Evolutionary conservation across 768 basidiomycete genomes (phyloP), one percentile per base, ranked within the genome.

Genomic region (Leucosporidium scottii): DNA sequence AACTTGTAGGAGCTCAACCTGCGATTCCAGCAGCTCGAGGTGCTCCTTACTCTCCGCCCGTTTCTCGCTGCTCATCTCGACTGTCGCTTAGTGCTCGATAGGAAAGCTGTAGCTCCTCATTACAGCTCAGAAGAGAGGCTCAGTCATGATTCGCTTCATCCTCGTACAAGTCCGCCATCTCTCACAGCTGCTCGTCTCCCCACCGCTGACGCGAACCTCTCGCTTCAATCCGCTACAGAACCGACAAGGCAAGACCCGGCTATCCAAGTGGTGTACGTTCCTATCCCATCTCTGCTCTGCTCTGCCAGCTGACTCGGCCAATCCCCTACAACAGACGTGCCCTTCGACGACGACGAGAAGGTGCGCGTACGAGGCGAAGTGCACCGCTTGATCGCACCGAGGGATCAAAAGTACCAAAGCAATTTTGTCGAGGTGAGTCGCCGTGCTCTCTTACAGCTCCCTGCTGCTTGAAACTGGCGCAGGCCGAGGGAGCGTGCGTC

Each of bases 271-370:
- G 94, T 67, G 56, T 50, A 49, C 47, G 39, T 28, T 30, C 28
- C 15, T 23, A 34, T n/a, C 59, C 8, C 21, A 15, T 25, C 50
- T 25, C 36, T 53, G n/a, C 51, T 53, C n/a, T 34, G 34, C 51
- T 23, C 27, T 53, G 13, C n/a, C 6, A n/a, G 7, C 51, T 27
- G n/a, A 10, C 96, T n/a, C n/a, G n/a, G 81, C 97, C 93, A 3
- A 82, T 93, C 64, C 78, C 94, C 65, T 93, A 91, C 15, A 96
- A 94, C 59, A 51, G 98, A 98, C 81, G 91, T 91, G 31, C 96
- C 96, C 1, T 98, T 93, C 74, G 93, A 97, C 74, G 96, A 99
- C 76, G 96, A 99, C 74, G 96, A 98, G 83, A 99, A 98, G 87
- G 91, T 91, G 59, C 57, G 93, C 62, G 83, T 98, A 66, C 85